Percentiles rank a stretch among this genome's conserved stretches.
These are phyloP conservation scores for Wallacemonas sp. DNA, from an alignment of 208 protist genomes.

Conservation along the genomic window DNA sequence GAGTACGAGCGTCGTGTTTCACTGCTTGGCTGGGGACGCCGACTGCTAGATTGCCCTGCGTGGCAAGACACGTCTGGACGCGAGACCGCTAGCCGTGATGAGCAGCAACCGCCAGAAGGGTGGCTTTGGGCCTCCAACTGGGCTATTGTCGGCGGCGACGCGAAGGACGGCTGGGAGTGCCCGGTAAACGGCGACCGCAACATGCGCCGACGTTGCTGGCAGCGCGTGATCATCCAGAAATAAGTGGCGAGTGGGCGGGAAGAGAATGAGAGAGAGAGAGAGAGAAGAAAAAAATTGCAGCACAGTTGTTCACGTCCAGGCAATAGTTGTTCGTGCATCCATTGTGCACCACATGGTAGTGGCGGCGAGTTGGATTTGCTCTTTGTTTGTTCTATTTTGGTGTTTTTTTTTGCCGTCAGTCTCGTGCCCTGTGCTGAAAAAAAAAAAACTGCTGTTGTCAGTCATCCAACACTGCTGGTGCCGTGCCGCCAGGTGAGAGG, in stretches of 20 bases:
- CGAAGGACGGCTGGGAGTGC: constrained; percentile 28
- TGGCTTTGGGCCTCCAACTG: constrained; percentile 63
- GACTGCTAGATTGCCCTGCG: constrained; percentile 36
- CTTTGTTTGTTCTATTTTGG: too few relatives aligned
- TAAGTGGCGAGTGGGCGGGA: background rate
- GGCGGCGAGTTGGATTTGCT: too few relatives aligned
- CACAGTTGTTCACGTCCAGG: too few relatives aligned
- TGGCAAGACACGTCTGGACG: constrained; percentile 68
- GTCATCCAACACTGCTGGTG: too few relatives aligned
- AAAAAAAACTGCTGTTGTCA: too few relatives aligned
- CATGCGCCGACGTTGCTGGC: constrained; percentile 71
- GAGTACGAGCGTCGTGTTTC: constrained; percentile 62
- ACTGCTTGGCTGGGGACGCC: constrained; percentile 54
- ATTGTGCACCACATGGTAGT: too few relatives aligned
- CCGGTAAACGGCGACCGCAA: constrained; percentile 20
- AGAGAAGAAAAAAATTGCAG: background rate
- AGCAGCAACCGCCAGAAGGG: constrained; percentile 36
- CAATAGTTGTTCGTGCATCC: too few relatives aligned
- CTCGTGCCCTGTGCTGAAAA: too few relatives aligned
- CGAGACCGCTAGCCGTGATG: constrained; percentile 29
- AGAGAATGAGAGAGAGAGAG: background rate
- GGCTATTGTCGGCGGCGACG: constrained; percentile 16
- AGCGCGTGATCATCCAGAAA: constrained; percentile 23
- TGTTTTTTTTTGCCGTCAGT: too few relatives aligned
- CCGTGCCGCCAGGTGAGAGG: too few relatives aligned